Percentiles rank a stretch among this genome's conserved stretches.
Evolutionary conservation across 225 moss, liverwort and hornwort species (phyloP).

Genomic region (Takakia lepidozioides): DNA sequence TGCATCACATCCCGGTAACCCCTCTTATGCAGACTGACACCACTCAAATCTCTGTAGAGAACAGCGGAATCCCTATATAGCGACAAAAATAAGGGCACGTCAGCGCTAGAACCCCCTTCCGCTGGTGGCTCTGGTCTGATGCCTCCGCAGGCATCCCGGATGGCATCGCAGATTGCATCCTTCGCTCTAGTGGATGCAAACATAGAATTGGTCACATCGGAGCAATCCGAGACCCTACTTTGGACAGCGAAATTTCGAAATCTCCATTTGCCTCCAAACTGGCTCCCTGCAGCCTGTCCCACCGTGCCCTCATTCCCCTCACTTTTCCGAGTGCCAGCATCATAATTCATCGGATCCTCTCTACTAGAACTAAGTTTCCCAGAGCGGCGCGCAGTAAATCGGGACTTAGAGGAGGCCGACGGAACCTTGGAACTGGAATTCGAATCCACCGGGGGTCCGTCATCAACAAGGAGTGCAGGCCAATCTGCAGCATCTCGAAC

Average conservation of each 20-base stretch:
- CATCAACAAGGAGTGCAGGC: constrained; percentile 60
- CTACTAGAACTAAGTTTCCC: no score
- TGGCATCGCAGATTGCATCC: constrained; percentile 70
- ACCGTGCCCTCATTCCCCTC: no score
- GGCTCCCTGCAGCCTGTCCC: no score
- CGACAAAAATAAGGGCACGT: constrained; percentile 57
- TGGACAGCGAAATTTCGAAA: constrained; percentile 62
- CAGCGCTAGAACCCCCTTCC: constrained; percentile 28
- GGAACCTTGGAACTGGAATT: no score
- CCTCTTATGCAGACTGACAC: constrained; percentile 57
- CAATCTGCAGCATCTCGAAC: constrained; percentile 63
- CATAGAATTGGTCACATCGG: constrained; percentile 32
- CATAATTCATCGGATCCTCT: no score
- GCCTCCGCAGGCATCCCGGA: constrained; percentile 53
- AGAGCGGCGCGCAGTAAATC: no score
- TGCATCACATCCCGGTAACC: constrained; percentile 72
- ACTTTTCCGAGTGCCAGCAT: no score
- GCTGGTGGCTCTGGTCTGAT: constrained; percentile 55
- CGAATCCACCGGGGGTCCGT: constrained; percentile 3
- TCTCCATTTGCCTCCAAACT: no score
- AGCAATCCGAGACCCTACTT: constrained; percentile 43
- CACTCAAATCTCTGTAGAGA: constrained; percentile 76
- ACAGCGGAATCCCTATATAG: constrained; percentile 48
- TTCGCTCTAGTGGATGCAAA: constrained; percentile 44
- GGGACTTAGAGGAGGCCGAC: background rate